A percentile compares a stretch with the other conserved stretches of the same genome.
These are phyloP conservation scores for Chionographis japonica DNA, from an alignment of 106 monocot genomes.

Conservation along the genomic window DNA sequence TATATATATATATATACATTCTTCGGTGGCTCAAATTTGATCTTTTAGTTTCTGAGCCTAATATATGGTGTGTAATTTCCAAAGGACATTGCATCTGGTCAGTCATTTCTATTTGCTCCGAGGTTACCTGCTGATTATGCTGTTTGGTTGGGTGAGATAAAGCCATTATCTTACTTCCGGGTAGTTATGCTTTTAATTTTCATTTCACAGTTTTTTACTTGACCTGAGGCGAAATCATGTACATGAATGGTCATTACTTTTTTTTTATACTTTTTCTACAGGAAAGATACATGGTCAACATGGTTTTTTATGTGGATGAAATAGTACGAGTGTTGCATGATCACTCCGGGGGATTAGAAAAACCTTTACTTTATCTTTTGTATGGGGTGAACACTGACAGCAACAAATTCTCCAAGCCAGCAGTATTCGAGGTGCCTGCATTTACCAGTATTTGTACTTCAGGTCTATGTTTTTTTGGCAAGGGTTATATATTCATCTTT, in stretches of 20 bases:
- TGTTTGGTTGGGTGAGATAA: constrained; percentile 98
- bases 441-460: neutral
- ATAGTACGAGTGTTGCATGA: constrained; percentile 52
- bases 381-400: constrained; percentile 92
- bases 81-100: constrained; percentile 79
- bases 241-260: neutral
- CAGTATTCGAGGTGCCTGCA: constrained; percentile 58
- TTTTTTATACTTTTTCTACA: constrained; percentile 20
- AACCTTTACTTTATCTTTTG: constrained; percentile 72
- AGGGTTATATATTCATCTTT: neutral
- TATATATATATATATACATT: no score
- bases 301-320: constrained; percentile 85
- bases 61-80: constrained; percentile 11
- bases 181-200: constrained; percentile 20
- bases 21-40: neutral
- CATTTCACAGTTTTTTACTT: constrained; percentile 1
- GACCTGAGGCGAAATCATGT: neutral
- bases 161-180: constrained; percentile 64
- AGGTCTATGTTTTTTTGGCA: neutral
- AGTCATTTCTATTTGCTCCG: constrained; percentile 81
- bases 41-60: neutral
- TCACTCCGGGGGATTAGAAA: constrained; percentile 29
- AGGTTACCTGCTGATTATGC: constrained; percentile 92
- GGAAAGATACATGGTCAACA: constrained; percentile 88
- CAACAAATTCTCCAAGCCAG: constrained; percentile 84